Evolutionary conservation across 257 asterid genomes (phyloP).

Genomic region (Lantana camara): DNA sequence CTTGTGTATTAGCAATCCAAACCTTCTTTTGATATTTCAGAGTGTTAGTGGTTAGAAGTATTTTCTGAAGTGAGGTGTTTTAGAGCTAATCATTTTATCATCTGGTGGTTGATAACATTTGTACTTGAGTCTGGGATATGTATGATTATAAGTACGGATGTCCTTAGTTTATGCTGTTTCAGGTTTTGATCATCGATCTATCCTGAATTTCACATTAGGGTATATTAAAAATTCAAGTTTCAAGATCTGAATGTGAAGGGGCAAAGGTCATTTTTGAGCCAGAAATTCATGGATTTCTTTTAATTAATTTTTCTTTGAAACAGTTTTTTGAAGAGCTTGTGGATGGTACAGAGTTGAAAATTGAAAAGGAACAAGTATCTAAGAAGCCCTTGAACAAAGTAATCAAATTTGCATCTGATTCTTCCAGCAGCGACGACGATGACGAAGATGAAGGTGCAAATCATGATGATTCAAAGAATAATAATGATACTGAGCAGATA

Average conservation of each 20-base stretch:
- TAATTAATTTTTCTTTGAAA: constrained; percentile 13
- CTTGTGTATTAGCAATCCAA: not conserved
- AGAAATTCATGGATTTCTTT: not conserved
- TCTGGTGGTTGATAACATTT: not conserved
- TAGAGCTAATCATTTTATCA: not conserved
- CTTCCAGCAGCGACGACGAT: constrained; percentile 55
- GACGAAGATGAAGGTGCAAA: constrained; percentile 42
- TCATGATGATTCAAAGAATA: constrained; percentile 38
- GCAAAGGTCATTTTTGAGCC: not conserved
- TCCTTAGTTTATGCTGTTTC: not conserved
- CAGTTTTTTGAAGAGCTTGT: constrained; percentile 88
- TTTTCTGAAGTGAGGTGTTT: not conserved
- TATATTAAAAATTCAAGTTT: not conserved
- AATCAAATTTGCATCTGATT: constrained; percentile 72
- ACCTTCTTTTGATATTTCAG: not conserved
- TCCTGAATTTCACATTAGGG: not conserved
- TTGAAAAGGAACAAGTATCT: constrained; percentile 38
- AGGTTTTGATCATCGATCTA: not conserved
- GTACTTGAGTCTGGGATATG: not conserved
- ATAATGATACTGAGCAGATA: constrained; percentile 16
- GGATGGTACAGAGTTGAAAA: constrained; percentile 50
- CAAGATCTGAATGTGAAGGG: constrained; percentile 7
- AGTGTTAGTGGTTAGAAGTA: not conserved
- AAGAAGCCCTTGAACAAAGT: constrained; percentile 68
- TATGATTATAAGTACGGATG: not conserved